Evolutionary conservation across 2,329 filamentous ascomycete species (phyloP).

Genomic region (Pestalotiopsis sp.): DNA sequence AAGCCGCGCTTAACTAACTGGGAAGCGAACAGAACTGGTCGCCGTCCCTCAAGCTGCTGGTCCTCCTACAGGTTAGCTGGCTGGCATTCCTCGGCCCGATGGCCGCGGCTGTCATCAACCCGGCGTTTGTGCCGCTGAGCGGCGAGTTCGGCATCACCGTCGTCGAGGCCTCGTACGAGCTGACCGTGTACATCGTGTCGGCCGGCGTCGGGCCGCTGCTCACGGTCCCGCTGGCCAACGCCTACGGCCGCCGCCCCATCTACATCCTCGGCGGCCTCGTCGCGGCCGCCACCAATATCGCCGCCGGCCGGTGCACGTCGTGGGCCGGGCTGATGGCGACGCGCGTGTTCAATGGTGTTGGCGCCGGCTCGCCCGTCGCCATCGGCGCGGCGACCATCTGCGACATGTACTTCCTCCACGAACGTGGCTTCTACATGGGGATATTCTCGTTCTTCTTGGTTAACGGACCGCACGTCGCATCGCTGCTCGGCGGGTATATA

Average conservation of each 20-base stretch:
- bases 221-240: constrained; percentile 30
- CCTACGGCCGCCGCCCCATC: constrained; percentile 35
- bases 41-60: neutral
- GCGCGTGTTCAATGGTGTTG: constrained; percentile 22
- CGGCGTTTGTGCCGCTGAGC: constrained; percentile 31
- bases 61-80: constrained; percentile 29
- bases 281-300: constrained; percentile 27
- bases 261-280: constrained; percentile 31
- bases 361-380: constrained; percentile 15
- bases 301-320: constrained; percentile 22
- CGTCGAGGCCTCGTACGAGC: constrained; percentile 32
- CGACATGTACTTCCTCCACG: constrained; percentile 24
- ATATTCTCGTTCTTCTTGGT: constrained; percentile 23
- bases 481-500: constrained; percentile 28
- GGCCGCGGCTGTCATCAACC: constrained; percentile 29
- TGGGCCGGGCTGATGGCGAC: constrained; percentile 22
- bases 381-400: constrained; percentile 22
- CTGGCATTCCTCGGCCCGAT: constrained; percentile 32
- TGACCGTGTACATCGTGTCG: constrained; percentile 35
- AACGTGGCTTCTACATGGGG: constrained; percentile 26
- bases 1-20: neutral
- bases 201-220: constrained; percentile 31
- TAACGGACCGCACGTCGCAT: constrained; percentile 22
- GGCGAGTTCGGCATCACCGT: constrained; percentile 30
- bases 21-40: neutral